Evolutionary conservation across 1,284 basidiomycete genomes (phyloP), one percentile per base, ranked within the genome.

Genomic region (Cystobasidium pallidum): DNA sequence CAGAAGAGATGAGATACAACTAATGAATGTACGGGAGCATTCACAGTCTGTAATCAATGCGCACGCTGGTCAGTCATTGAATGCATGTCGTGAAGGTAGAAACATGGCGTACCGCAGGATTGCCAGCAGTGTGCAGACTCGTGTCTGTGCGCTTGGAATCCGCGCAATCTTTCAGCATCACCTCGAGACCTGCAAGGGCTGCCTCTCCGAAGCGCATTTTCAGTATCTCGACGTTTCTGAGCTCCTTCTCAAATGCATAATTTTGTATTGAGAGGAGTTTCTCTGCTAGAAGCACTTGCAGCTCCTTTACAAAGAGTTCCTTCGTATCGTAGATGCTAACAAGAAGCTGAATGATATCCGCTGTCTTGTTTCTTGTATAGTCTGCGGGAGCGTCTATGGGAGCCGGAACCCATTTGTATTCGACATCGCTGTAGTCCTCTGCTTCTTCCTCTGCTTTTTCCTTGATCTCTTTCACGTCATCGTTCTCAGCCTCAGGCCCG

Each of bases 271-370:
- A 86, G 34, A 97, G 83, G 28, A 97, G 81, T 17, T 92, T 84
- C 74, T 91, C 89, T 0, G 92, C 94, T 15, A 97, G 86, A 13
- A 95, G 82, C 1, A 90, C 88, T 79, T 97, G 94, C 36, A 97
- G 83, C 80, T 96, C 94, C 79, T 92, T 94, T 77, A 97, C 87
- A 77, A 97, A 96, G 10, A 94, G 86, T 76, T 95, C 94, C 77
- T 92, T 90, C 1, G 92, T 93, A 78, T 95, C 92, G 78, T 95
- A 97, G 75, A 97, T 97, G 79, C 91, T 93, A 75, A 97, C 92
- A 0, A 97, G 87, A 0, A 93, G 94, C 79, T 91, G 94, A 77
- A 97, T 89, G 73, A 96, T 88, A 79, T 97, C 94, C 76, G 89
- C 34, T 59, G 49, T 30, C 51, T 71, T 63, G 62, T 45, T 52